Evolutionary conservation across 1,284 basidiomycete species (phyloP), one percentile per base, ranked within the genome.

Genomic region (Tilletiaria anomala): DNA sequence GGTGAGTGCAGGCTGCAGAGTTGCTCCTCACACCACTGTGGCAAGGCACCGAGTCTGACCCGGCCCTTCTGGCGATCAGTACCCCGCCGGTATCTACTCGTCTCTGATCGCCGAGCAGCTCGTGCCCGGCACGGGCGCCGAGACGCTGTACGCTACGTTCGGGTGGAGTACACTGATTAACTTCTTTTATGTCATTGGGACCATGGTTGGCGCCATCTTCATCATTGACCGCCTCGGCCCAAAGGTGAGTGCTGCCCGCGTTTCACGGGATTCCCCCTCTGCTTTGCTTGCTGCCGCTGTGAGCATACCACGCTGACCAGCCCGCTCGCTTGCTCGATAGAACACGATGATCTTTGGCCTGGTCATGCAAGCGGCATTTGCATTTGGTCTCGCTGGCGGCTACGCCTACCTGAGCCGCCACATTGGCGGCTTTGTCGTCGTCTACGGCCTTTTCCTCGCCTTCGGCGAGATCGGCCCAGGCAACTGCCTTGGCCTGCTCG

Each of bases 371-470:
- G 48, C 56, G 15, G 45, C 54, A 19, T 34, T 73, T 12, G 85
- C 76, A 16, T 91, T 88, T 35, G 49, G 49, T 32, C 44, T 65
- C 42, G 45, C 54, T 4, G 66, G 62, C 26, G 50, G 48, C 0
- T 63, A 59, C 34, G 38, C 39, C 11, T 15, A 44, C 20, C 54
- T 68, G 8, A 39, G 48, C 2, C 23, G 53, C 22, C 35, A 47
- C 17, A 38, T 53, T 48, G 82, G 83, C 31, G 55, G 45, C 1
- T 55, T 69, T 15, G 53, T 65, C 70, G 75, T 87, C 33, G 71
- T 93, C 6, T 93, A 91, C 57, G 87, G 88, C 6, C 77, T 93
- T 41, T 96, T 93, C 75, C 65, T 91, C 43, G 78, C 76, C 52
- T 81, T 84, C 48, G 86, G 85, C 37, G 84, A 86, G 68, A 68